Evolutionary conservation across 192 early-diverging fungal genomes (phyloP).

Genomic region (Physocladia obscura): DNA sequence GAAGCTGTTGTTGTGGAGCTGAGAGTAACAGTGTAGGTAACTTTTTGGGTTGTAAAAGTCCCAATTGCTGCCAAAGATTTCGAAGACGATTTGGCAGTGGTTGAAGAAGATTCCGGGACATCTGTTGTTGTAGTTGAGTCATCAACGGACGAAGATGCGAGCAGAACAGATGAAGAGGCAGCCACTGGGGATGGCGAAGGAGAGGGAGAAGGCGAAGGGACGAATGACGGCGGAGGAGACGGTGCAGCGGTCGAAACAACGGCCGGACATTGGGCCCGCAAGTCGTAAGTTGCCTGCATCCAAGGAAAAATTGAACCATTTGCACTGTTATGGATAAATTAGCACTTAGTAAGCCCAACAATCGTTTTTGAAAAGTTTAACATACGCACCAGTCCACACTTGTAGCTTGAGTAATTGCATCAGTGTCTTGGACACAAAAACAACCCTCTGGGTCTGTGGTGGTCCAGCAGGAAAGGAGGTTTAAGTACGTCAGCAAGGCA

Average conservation of each 20-base stretch:
- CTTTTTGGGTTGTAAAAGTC: too few relatives aligned
- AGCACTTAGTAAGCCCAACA: background rate
- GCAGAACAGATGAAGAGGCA: too few relatives aligned
- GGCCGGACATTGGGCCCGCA: constrained; percentile 8
- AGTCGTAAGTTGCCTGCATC: constrained; percentile 10
- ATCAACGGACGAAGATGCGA: too few relatives aligned
- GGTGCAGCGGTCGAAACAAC: too few relatives aligned
- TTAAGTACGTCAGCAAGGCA: background rate
- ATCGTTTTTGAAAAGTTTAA: background rate
- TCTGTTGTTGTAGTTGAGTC: too few relatives aligned
- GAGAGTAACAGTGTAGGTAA: too few relatives aligned
- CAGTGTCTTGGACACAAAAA: background rate
- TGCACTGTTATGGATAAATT: background rate
- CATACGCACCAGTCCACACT: background rate
- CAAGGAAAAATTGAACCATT: constrained; percentile 5
- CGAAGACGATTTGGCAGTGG: too few relatives aligned
- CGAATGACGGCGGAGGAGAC: background rate
- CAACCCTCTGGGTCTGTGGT: background rate
- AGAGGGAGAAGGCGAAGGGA: background rate
- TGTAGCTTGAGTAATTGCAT: background rate
- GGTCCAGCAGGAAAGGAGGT: constrained; percentile 2
- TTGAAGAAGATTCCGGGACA: too few relatives aligned
- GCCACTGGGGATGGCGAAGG: background rate
- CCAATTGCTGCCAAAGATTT: too few relatives aligned
- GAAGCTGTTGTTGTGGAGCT: too few relatives aligned